Conservation (phyloP, 2,329 filamentous ascomycete genomes). For the Alternaria longipes region DNA sequence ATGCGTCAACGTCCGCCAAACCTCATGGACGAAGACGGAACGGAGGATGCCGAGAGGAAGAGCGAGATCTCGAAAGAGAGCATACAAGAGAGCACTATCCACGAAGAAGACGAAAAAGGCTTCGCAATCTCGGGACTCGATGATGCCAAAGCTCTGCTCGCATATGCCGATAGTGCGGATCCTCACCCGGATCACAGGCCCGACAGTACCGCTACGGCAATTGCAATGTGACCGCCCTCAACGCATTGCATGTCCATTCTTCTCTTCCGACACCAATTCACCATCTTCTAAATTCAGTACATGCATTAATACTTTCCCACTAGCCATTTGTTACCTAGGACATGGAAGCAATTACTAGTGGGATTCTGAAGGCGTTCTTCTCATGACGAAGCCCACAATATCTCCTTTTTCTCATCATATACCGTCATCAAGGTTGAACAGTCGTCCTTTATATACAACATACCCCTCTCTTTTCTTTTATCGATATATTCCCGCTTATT, state of each 20-base stretch:
- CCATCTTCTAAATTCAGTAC: neutral
- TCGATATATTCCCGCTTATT: neutral
- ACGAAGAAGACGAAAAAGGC: slow-evolving; percentile 51
- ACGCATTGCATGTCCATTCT: neutral
- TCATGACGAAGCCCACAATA: neutral
- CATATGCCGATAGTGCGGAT: slow-evolving; percentile 42
- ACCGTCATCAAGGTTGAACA: slow-evolving; percentile 3
- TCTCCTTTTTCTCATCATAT: neutral
- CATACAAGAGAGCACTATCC: slow-evolving; percentile 47
- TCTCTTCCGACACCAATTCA: neutral
- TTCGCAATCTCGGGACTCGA: slow-evolving; percentile 51
- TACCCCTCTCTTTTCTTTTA: slow-evolving; percentile 11
- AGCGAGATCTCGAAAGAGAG: slow-evolving; percentile 49
- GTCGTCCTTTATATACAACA: slow-evolving; percentile 8
- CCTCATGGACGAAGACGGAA: slow-evolving; percentile 70
- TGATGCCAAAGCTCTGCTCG: slow-evolving; percentile 46
- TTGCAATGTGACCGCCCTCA: slow-evolving; percentile 6
- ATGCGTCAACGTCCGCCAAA: slow-evolving; percentile 92
- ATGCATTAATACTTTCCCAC: slow-evolving; percentile 11
- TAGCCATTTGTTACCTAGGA: neutral
- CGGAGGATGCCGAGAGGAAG: slow-evolving; percentile 36
- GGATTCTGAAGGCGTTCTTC: neutral
- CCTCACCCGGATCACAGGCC: slow-evolving; percentile 14
- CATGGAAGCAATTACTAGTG: neutral
- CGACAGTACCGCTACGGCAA: slow-evolving; percentile 16